A percentile compares a stretch with the other conserved stretches of the same genome.
phyloP scores from a whole-genome alignment of 179 eudicot genomes.

The Spergularia azorica region DNA sequence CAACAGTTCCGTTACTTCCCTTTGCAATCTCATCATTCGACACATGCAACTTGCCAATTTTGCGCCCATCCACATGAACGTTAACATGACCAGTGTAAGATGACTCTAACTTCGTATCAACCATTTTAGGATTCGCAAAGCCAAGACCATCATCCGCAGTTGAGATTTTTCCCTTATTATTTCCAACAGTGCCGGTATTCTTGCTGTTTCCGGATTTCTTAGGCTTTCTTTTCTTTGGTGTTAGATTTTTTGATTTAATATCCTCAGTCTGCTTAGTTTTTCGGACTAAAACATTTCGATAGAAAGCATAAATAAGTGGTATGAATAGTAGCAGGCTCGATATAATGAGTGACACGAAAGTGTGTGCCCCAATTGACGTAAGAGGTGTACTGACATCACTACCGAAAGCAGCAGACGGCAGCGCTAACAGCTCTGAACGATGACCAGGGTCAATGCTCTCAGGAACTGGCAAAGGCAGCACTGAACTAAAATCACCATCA shows the following conservation, averaged over 20 bases:
- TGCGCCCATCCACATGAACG: slow-evolving; percentile 40
- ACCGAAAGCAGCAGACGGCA: slow-evolving; percentile 34
- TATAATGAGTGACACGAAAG: slow-evolving; percentile 34
- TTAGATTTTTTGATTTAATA: slow-evolving; percentile 35
- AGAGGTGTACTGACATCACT: slow-evolving; percentile 24
- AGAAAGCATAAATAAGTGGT: slow-evolving; percentile 30
- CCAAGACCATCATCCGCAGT: slow-evolving; percentile 13
- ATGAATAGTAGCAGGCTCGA: slow-evolving; percentile 35
- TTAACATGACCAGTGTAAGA: slow-evolving; percentile 16
- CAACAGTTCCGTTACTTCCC: slow-evolving; percentile 76
- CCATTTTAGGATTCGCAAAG: slow-evolving; percentile 16
- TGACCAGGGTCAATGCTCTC: slow-evolving; percentile 23
- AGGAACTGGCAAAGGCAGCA: slow-evolving; percentile 51
- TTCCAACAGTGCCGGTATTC: slow-evolving; percentile 26
- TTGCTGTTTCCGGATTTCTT: slow-evolving; percentile 44
- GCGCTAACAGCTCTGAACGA: slow-evolving; percentile 41
- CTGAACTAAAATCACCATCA: slow-evolving; percentile 22
- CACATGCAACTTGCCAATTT: slow-evolving; percentile 56
- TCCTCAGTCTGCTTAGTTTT: slow-evolving; percentile 30
- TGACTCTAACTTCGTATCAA: slow-evolving; percentile 24
- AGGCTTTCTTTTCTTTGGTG: slow-evolving; percentile 56
- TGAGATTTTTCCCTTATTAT: slow-evolving; percentile 22
- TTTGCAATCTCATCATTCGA: slow-evolving; percentile 58
- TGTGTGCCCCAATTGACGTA: slow-evolving; percentile 16
- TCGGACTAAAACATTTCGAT: slow-evolving; percentile 19